These are phyloP conservation scores for Yamadazyma sp. DNA, from an alignment of 805 yeast genomes.

Conservation along the genomic window DNA sequence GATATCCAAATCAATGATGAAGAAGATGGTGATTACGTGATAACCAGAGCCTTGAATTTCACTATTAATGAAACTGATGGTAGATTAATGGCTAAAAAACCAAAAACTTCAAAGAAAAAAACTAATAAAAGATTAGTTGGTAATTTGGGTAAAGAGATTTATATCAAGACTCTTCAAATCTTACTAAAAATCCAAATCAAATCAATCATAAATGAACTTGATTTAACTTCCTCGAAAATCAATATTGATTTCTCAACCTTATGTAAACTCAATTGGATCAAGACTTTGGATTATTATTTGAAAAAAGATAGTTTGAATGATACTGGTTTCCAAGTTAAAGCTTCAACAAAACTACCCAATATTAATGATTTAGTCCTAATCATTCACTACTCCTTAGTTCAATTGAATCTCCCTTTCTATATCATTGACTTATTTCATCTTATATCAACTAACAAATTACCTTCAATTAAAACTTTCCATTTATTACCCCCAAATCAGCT, in stretches of 20 bases:
- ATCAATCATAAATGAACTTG: slow-evolving; percentile 40
- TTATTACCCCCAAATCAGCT: slow-evolving; percentile 37
- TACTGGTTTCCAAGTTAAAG: slow-evolving; percentile 8
- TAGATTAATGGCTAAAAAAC: slow-evolving; percentile 6
- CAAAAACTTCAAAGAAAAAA: slow-evolving; percentile 8
- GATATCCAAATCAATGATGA: slow-evolving; percentile 78
- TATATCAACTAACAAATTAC: slow-evolving; percentile 44
- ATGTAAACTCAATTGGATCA: slow-evolving; percentile 35
- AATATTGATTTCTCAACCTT: slow-evolving; percentile 14
- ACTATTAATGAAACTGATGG: slow-evolving; percentile 10
- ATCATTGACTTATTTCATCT: slow-evolving; percentile 44
- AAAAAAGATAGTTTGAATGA: slow-evolving; percentile 4
- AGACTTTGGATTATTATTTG: slow-evolving; percentile 15
- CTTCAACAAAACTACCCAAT: slow-evolving; percentile 16
- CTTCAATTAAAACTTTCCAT: slow-evolving; percentile 42
- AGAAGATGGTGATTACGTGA: slow-evolving; percentile 61
- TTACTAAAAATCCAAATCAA: slow-evolving; percentile 38
- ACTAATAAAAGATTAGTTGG: slow-evolving; percentile 6
- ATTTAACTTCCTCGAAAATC: slow-evolving; percentile 12
- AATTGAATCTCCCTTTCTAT: slow-evolving; percentile 49
- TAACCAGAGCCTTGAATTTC: slow-evolving; percentile 54
- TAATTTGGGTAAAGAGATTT: slow-evolving; percentile 8
- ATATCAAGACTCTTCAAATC: slow-evolving; percentile 7
- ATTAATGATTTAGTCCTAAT: slow-evolving; percentile 34
- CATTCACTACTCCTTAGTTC: slow-evolving; percentile 50